phyloP scores from a whole-genome alignment of 768 basidiomycete species.

The Cystofilobasidium macerans region DNA sequence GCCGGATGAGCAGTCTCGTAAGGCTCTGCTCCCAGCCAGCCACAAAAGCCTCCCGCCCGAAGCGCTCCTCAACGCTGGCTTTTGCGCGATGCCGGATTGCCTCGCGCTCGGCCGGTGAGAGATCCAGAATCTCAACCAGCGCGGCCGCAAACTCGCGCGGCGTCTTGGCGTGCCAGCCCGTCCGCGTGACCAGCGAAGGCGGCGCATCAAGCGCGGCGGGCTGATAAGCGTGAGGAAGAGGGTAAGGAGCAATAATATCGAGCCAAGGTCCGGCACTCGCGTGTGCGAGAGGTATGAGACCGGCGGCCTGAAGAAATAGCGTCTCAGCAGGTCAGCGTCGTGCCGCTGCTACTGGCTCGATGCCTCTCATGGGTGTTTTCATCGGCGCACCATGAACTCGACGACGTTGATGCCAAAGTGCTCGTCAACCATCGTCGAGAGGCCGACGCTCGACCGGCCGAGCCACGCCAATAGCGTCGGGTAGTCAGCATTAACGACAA shows the following conservation, averaged over 20 bases:
- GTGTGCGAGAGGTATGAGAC: conserved; percentile 81
- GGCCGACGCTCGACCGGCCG: conserved; percentile 62
- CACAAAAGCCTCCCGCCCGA: conserved; percentile 68
- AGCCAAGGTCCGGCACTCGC: conserved; percentile 82
- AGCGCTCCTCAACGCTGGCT: conserved; percentile 57
- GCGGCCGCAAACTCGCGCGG: conserved; percentile 55
- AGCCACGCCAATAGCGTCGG: conserved; percentile 59
- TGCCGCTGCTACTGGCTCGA: too few species aligned
- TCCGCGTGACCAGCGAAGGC: conserved; percentile 33
- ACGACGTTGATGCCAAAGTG: conserved; percentile 98
- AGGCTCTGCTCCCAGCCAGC: conserved; percentile 44
- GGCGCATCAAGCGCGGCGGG: conserved; percentile 54
- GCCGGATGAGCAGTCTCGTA: not conserved
- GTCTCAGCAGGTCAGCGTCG: too few species aligned
- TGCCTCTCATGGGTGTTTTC: too few species aligned
- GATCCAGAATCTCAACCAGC: conserved; percentile 53
- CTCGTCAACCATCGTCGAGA: conserved; percentile 96
- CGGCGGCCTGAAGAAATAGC: conserved; percentile 66
- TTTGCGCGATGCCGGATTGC: conserved; percentile 60
- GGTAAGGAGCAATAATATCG: conserved; percentile 77
- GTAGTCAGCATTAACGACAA: conserved; percentile 75
- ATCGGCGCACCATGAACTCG: conserved; percentile 83
- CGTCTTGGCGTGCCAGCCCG: conserved; percentile 70
- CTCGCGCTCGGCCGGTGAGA: conserved; percentile 48
- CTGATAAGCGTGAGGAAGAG: conserved; percentile 49